Evolutionary conservation across 306 rosid genomes (phyloP), one percentile per base, ranked within the genome.

Genomic region (Prunus padus): DNA sequence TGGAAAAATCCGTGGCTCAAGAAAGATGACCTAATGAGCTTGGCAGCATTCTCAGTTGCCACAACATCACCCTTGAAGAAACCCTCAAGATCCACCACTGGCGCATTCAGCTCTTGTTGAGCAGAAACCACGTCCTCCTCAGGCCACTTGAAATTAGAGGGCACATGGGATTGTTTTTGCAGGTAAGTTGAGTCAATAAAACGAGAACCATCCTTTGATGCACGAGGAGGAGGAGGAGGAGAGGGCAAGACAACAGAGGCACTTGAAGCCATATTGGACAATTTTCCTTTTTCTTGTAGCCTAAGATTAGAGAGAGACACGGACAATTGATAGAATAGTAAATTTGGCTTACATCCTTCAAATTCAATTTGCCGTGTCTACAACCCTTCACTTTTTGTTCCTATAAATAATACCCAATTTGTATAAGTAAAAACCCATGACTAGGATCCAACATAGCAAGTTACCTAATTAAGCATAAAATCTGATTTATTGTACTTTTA

Each of bases 1-100:
- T 87, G 91, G 75, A 93, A 93, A 77, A 90, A 88, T 31, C 98
- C 98, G 47, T 93, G 96, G 49, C 31, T 81, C 59, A 74, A 60
- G 49, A 93, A 89, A 31, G 97, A 89, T 45, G 40, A 72, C 2
- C 72, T 75, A 26, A 91, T 49, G 44, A 82, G 85, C 50, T 63
- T 71, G 19, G 83, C 83, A 3, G 90, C 92, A 19, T 8, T 28
- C 3, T 74, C 46, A 30, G 85, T 88, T 16, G 84, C 89, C 31
- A 54, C 75, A 13, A 33, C 31, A 7, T 93, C 87, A 26, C 92
- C 93, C 50, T 25, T 72, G 1, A 86, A 67, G 77, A 91, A 86
- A 19, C 92, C 91, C 4, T 49, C 71, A 13, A 91, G 96, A 73
- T 93, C 92, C 4, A 91, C 84, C 25, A 81, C 11, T 7, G 95